Evolutionary conservation across 495 filamentous ascomycete species (phyloP).

Genomic region (Neurospora discreta): DNA sequence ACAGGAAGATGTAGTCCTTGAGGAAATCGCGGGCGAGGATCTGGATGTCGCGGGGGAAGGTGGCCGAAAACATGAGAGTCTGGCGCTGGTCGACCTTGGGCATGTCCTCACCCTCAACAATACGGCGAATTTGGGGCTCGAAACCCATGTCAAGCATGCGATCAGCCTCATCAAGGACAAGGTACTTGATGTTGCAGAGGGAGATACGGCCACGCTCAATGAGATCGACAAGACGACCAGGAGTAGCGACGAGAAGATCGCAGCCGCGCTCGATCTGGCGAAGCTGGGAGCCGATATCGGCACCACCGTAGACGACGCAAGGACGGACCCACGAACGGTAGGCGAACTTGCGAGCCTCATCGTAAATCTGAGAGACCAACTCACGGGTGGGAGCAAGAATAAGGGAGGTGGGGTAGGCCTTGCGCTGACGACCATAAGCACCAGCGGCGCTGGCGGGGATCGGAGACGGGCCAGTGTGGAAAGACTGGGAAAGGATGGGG

Average conservation of each 20-base stretch:
- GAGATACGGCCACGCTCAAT: slow-evolving; percentile 98
- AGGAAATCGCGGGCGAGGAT: slow-evolving; percentile 97
- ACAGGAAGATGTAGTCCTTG: slow-evolving; percentile 97
- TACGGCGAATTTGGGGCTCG: slow-evolving; percentile 97
- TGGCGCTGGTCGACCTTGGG: slow-evolving; percentile 73
- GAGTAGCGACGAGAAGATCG: slow-evolving; percentile 93
- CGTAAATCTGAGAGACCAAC: slow-evolving; percentile 95
- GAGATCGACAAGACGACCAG: slow-evolving; percentile 91
- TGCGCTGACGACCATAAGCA: slow-evolving; percentile 75
- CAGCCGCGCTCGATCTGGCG: slow-evolving; percentile 96
- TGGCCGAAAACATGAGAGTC: slow-evolving; percentile 99
- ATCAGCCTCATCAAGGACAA: slow-evolving; percentile 98
- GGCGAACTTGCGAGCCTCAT: slow-evolving; percentile 93
- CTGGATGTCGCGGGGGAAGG: slow-evolving; percentile 97
- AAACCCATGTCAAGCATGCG: slow-evolving; percentile 99
- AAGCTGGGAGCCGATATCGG: slow-evolving; percentile 93
- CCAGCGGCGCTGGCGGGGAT: slow-evolving; percentile 49
- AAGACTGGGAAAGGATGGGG: slow-evolving; percentile 94
- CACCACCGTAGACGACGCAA: slow-evolving; percentile 97
- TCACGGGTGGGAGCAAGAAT: slow-evolving; percentile 96
- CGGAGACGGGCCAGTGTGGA: slow-evolving; percentile 69
- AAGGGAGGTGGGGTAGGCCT: slow-evolving; percentile 90
- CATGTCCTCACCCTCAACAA: slow-evolving; percentile 98
- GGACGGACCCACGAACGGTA: slow-evolving; percentile 98
- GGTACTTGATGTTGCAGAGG: slow-evolving; percentile 91